Evolutionary conservation across 495 filamentous ascomycete species (phyloP), one percentile per base, ranked within the genome.

Genomic region (Penicillium fimorum): DNA sequence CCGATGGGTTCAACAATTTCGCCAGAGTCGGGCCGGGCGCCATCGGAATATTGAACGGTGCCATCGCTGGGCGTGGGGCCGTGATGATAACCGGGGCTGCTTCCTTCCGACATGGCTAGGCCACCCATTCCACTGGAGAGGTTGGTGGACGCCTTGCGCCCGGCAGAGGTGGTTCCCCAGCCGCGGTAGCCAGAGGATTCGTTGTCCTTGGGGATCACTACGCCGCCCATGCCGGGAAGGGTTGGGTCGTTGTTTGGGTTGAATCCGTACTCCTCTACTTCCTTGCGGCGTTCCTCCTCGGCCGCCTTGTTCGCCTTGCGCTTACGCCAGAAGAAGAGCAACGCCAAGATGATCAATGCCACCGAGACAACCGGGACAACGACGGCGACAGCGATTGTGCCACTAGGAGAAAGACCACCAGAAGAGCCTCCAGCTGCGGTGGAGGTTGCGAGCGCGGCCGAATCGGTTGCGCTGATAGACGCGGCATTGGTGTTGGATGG

Each of bases 181-280:
- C 94, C 94, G 65, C 94, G 82, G 70, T 98, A 98, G 29, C 94
- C 94, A 9, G 83, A 78, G 25, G 75, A 77, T 55, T 79, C 83
- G 53, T 90, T 88, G 64, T 92, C 87, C 63, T 85, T 90, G 44
- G 77, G 70, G 6, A 75, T 69, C 56, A 79, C 82, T 5, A 71
- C 76, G 46, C 75, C 80, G 44, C 71, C 82, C 27, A 68, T 69
- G 25, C 73, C 75, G n/a, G 92, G 91, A 4, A 93, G 73, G 4
- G 88, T 88, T 2, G 94, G 92, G 65, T 96, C 92, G 53, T 90
- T 84, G 71, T 97, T 97, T 8, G 93, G 94, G 67, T 97, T 97
- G 77, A 91, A 97, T 20, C 86, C 87, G 68, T 97, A 97, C 62
- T 97, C 94, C 68, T 97, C 93, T 3, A 96, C 89, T 67, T 97